Base-by-base conservation (phyloP, 1,284 basidiomycete species). In the Xerocomus nothofagi region DNA sequence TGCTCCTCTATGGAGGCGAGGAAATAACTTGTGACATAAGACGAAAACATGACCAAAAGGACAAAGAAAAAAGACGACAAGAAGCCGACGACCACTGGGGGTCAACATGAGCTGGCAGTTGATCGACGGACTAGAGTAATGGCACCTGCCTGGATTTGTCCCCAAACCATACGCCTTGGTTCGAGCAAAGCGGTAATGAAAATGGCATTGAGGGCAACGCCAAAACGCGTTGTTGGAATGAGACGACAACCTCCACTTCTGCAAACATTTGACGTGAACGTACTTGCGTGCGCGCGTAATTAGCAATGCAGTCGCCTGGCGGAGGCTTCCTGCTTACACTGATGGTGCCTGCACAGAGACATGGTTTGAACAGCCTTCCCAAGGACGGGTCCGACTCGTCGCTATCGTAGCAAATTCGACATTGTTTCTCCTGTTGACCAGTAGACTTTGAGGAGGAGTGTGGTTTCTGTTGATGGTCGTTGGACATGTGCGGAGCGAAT, bases 301-400 rank as follows among this genome's bases (percentile, higher is more conserved):
- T 41, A 59, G 46, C 36, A 56, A 57, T 40, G 47, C 50, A 46
- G 43, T 38, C 36, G 42, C 26, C 34, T 38, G 34, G 32, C 37
- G 34, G n/a, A n/a, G n/a, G 34, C 51, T 26, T 48, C 26, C 9
- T 50, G 72, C 84, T 66, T 67, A 89, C 87, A 55, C 81, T 85
- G 46, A 91, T 88, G n/a, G 84, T 82, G 26, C 88, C 88, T 54
- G 78, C 83, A 70, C 88, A 91, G 1, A 84, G 76, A 66, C 88
- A 91, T 6, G 88, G 88, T 31, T 82, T 78, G 57, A 90, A 87
- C 51, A 90, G 78, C 48, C 81, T 77, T 6, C 88, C 88, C 30
- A 84, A 73, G 47, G 80, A 74, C 5, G 63, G 69, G 59, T 86
- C 84, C 4, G 62, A 61, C 34, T 72, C 70, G 17, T 71, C 60